Evolutionary conservation across 305 asterid species (phyloP).

Genomic region (Stenogyne calaminthoides): DNA sequence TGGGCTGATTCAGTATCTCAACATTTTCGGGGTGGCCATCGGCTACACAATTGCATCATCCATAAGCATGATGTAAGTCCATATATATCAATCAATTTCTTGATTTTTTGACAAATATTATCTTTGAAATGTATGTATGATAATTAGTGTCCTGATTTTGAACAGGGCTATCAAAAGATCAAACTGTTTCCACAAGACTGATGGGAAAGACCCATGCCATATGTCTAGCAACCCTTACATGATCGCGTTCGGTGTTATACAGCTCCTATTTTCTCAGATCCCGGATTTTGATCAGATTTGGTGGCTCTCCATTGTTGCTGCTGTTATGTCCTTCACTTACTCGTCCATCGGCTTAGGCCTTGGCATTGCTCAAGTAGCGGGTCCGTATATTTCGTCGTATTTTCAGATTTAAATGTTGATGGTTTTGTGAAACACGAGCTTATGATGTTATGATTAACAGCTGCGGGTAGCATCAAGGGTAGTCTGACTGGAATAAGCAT

Average conservation of each 20-base stretch:
- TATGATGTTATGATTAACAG: constrained; percentile 36
- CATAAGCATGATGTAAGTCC: constrained; percentile 83
- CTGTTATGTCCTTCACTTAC: constrained; percentile 88
- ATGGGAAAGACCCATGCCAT: constrained; percentile 62
- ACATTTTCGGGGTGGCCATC: constrained; percentile 85
- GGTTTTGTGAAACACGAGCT: no score
- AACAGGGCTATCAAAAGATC: constrained; percentile 82
- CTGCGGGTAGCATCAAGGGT: constrained; percentile 62
- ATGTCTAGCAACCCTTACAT: constrained; percentile 79
- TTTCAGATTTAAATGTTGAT: not conserved
- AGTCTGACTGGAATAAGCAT: constrained; percentile 83
- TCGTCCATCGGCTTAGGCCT: constrained; percentile 85
- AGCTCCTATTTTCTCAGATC: constrained; percentile 78
- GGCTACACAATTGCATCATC: constrained; percentile 93
- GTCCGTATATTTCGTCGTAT: constrained; percentile 30
- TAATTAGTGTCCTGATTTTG: not conserved
- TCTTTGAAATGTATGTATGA: not conserved
- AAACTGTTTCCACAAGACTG: constrained; percentile 70
- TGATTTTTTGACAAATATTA: not conserved
- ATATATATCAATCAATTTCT: not conserved
- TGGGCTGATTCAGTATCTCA: constrained; percentile 78
- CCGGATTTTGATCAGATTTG: constrained; percentile 86
- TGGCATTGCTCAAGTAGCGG: constrained; percentile 72
- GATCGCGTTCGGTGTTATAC: constrained; percentile 70
- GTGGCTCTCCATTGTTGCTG: constrained; percentile 94